Conservation (phyloP, 2,329 filamentous ascomycete genomes). For the Davidsoniella virescens region DNA sequence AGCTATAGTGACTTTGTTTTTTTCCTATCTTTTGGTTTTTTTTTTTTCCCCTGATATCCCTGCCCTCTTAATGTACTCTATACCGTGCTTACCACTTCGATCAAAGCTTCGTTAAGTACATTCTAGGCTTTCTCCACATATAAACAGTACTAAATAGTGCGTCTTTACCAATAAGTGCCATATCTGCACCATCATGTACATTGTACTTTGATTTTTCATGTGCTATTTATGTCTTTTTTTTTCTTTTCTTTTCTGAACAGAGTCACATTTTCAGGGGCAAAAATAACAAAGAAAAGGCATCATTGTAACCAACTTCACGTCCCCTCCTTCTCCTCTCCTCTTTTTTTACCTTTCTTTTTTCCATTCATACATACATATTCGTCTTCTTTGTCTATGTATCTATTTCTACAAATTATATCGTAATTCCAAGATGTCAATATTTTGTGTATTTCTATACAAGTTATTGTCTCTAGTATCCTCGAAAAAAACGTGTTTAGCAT, state of each 20-base stretch:
- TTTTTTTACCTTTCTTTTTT: not conserved
- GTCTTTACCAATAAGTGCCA: too few relatives aligned
- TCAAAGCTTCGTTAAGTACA: too few relatives aligned
- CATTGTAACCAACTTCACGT: not conserved
- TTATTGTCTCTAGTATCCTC: too few relatives aligned
- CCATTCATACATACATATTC: not conserved
- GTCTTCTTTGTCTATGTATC: not conserved
- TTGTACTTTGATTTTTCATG: not conserved
- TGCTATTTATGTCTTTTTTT: not conserved
- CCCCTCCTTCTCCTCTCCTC: not conserved
- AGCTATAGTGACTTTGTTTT: too few relatives aligned
- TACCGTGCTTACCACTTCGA: too few relatives aligned
- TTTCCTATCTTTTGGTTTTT: not conserved
- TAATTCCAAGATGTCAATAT: too few relatives aligned
- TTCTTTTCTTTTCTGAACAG: not conserved
- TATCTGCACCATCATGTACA: not conserved
- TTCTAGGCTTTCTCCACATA: too few relatives aligned
- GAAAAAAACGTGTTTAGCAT: not conserved
- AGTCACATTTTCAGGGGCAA: conserved; percentile 8
- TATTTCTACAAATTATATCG: not conserved
- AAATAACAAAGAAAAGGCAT: not conserved
- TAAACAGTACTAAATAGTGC: too few relatives aligned
- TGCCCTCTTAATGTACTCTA: not conserved
- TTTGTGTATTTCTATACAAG: too few relatives aligned
- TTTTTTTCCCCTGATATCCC: not conserved